Evolutionary conservation across 331 rosid genomes (phyloP).

Genomic region (Malus hybrid): DNA sequence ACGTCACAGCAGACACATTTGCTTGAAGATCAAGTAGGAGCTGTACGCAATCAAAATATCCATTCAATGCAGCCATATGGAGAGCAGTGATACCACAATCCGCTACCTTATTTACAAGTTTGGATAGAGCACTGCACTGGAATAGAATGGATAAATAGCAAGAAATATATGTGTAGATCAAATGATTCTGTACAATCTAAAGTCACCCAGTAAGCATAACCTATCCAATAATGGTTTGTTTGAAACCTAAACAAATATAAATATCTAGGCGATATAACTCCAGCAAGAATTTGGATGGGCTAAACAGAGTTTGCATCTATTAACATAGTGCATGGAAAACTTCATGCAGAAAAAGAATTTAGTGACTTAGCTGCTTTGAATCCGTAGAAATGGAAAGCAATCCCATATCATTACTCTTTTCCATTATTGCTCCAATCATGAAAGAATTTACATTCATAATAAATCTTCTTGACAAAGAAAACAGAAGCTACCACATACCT

Average conservation of each 20-base stretch:
- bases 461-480: not conserved
- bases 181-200: conserved; percentile 6
- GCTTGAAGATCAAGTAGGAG: conserved; percentile 89
- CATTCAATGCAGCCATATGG: conserved; percentile 90
- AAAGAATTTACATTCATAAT: not conserved
- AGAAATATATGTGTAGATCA: conserved; percentile 20
- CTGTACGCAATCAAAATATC: conserved; percentile 79
- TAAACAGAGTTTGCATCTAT: not conserved
- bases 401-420: not conserved
- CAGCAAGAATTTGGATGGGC: not conserved
- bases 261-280: conserved; percentile 4
- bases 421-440: not conserved
- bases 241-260: not conserved
- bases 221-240: not conserved
- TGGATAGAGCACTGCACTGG: conserved; percentile 96
- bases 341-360: not conserved
- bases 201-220: not conserved
- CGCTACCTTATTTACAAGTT: conserved; percentile 84
- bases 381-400: not conserved
- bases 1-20: conserved; percentile 59
- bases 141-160: conserved; percentile 61
- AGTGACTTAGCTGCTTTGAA: not conserved
- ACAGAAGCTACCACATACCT: conserved; percentile 41
- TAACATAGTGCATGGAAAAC: not conserved
- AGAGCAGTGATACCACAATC: conserved; percentile 95